Evolutionary conservation across 257 asterid species (phyloP).

Genomic region (Solanum infundibuliforme): DNA sequence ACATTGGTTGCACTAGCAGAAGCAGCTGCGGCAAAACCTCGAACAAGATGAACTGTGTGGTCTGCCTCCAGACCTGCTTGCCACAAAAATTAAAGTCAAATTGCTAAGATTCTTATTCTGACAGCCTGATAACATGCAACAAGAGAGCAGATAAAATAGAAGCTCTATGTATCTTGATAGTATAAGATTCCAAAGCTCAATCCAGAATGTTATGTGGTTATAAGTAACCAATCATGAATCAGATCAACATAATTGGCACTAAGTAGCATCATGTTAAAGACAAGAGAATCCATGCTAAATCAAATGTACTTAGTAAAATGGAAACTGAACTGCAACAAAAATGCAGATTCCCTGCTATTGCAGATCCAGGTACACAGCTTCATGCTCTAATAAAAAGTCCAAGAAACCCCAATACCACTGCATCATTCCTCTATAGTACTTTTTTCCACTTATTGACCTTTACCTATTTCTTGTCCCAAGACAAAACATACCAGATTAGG

Average conservation of each 20-base stretch:
- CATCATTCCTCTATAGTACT: background rate
- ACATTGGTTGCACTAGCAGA: slow-evolving; percentile 14
- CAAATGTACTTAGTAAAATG: background rate
- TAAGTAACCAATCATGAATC: background rate
- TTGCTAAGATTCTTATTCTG: background rate
- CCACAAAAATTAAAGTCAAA: background rate
- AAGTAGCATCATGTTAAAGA: background rate
- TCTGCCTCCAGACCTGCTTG: slow-evolving; percentile 41
- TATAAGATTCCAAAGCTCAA: background rate
- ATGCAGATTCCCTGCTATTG: background rate
- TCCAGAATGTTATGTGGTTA: background rate
- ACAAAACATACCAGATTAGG: background rate
- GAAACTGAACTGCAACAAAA: background rate
- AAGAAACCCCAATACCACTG: background rate
- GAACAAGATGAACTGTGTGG: slow-evolving; percentile 51
- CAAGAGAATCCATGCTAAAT: background rate
- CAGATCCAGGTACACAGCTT: background rate
- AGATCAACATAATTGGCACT: background rate
- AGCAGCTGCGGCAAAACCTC: slow-evolving; percentile 32
- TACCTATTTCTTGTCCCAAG: background rate
- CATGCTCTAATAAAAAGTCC: background rate
- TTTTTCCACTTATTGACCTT: background rate
- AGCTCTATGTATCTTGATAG: background rate
- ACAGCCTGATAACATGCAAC: background rate
- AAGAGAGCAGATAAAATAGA: background rate